Percentiles rank a stretch among this genome's conserved stretches.
Conservation (phyloP, 768 basidiomycete species). For the Tylopilus rubrobrunneus region DNA sequence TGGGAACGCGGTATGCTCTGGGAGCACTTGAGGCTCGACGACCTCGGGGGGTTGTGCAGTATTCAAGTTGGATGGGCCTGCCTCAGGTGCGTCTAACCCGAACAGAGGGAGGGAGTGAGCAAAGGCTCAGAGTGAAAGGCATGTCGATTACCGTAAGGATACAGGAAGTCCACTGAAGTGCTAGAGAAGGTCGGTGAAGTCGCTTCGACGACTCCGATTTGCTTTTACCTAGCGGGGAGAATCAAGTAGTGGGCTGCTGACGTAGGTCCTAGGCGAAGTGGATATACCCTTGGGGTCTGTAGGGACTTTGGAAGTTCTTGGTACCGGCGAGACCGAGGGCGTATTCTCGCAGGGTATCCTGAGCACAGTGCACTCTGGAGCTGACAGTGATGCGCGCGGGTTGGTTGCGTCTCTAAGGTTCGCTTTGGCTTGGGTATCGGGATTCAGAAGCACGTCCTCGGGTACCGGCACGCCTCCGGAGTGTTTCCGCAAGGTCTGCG, state of each 20-base stretch:
- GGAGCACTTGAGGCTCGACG: not conserved
- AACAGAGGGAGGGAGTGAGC: not conserved
- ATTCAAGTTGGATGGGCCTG: not conserved
- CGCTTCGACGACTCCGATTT: not conserved
- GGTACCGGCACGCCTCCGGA: constrained; percentile 24
- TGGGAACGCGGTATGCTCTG: not conserved
- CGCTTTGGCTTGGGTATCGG: not conserved
- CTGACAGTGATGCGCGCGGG: constrained; percentile 2
- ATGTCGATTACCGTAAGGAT: constrained; percentile 5
- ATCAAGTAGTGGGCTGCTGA: not conserved
- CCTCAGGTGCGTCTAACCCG: constrained; percentile 7
- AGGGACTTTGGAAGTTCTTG: not conserved
- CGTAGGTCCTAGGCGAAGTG: not conserved
- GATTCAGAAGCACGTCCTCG: constrained; percentile 2
- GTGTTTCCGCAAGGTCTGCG: constrained; percentile 19
- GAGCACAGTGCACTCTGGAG: not conserved
- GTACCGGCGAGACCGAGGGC: not conserved
- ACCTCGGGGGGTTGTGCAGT: not conserved
- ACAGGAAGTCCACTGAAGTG: constrained; percentile 11
- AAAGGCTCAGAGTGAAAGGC: not conserved
- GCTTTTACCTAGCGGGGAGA: constrained; percentile 1
- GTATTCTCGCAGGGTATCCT: not conserved
- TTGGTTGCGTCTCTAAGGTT: constrained; percentile 3
- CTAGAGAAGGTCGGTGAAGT: not conserved
- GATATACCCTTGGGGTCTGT: constrained; percentile 7